Evolutionary conservation across 129 eudicot species (phyloP).

Genomic region (Centrapalus pauciflorus): DNA sequence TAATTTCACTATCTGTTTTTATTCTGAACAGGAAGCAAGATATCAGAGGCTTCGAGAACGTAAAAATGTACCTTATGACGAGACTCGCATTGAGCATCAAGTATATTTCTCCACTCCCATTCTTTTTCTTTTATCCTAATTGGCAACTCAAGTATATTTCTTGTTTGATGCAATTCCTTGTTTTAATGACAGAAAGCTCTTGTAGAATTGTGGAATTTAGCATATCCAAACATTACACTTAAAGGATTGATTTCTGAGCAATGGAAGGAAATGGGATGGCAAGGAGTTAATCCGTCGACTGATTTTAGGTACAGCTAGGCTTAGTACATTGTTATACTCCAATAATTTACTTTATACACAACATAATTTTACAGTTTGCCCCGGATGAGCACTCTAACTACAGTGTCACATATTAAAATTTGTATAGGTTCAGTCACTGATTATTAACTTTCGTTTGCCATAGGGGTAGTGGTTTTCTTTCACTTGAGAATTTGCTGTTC

Average conservation of each 20-base stretch:
- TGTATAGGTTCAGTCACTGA: neutral
- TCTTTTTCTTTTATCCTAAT: neutral
- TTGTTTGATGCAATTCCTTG: neutral
- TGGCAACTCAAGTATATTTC: too few relatives aligned
- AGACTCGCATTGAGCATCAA: conserved; percentile 53
- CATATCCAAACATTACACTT: conserved; percentile 59
- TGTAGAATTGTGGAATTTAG: conserved; percentile 51
- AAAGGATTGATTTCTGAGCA: conserved; percentile 72
- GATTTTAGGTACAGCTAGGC: conserved; percentile 66
- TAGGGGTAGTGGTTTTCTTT: conserved; percentile 77
- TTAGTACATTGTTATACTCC: neutral
- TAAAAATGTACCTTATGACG: conserved; percentile 51
- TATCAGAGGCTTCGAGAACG: conserved; percentile 54
- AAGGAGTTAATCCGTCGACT: conserved; percentile 79
- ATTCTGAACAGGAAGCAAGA: conserved; percentile 44
- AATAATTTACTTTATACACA: neutral
- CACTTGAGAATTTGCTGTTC: conserved; percentile 78
- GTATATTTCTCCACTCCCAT: conserved; percentile 24
- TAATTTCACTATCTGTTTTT: neutral
- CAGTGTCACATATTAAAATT: too few relatives aligned
- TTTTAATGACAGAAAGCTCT: conserved; percentile 53
- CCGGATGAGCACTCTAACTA: too few relatives aligned
- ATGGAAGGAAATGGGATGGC: conserved; percentile 98
- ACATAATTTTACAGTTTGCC: too few relatives aligned
- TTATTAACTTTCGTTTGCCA: neutral